phyloP scores from a whole-genome alignment of 1,284 basidiomycete genomes.

The Naganishia liquefaciens region DNA sequence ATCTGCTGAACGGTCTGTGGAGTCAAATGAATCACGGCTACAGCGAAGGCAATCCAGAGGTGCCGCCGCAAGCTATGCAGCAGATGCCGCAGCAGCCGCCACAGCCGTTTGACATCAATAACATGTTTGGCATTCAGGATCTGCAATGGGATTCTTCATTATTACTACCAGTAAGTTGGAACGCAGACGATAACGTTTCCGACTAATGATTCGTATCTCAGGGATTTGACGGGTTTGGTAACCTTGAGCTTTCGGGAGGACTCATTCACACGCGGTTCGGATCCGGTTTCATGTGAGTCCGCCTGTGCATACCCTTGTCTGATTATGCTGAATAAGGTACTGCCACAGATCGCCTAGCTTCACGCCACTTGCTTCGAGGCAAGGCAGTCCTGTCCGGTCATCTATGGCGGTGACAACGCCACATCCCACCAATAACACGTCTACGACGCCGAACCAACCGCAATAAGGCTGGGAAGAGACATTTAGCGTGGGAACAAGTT shows the following conservation, averaged over 20 bases:
- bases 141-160: constrained; percentile 53
- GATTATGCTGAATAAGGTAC: background rate
- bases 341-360: constrained; percentile 19
- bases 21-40: constrained; percentile 28
- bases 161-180: constrained; percentile 43
- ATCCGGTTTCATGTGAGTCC: constrained; percentile 54
- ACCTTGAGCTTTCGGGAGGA: constrained; percentile 52
- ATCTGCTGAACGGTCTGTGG: constrained; percentile 21
- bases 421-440: constrained; percentile 4
- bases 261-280: constrained; percentile 52
- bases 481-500: no score
- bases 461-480: no score
- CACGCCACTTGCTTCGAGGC: constrained; percentile 17
- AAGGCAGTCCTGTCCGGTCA: constrained; percentile 15
- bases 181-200: background rate
- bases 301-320: no score
- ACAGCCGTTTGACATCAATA: constrained; percentile 16
- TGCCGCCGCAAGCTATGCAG: constrained; percentile 20
- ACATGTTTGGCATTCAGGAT: constrained; percentile 49
- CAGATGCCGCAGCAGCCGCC: constrained; percentile 19
- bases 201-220: constrained; percentile 4
- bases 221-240: constrained; percentile 49
- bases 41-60: constrained; percentile 16
- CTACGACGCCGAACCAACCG: background rate
- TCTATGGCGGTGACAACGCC: constrained; percentile 3